A percentile compares a stretch with the other conserved stretches of the same genome.
Evolutionary conservation across 192 early-diverging fungal species (phyloP).

Genomic region (Linnemannia schmuckeri): DNA sequence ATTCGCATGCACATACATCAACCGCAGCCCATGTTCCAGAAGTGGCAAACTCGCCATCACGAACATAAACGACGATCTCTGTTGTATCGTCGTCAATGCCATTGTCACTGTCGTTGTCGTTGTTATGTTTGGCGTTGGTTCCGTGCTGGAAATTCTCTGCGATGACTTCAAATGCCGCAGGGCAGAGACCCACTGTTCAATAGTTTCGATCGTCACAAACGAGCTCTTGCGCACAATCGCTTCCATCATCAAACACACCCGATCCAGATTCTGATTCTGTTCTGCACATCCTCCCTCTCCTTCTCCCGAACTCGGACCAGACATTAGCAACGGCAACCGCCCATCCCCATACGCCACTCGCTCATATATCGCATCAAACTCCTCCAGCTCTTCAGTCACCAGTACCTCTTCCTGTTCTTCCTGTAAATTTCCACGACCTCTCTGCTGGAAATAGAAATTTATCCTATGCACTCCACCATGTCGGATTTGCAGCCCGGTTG

Average conservation of each 20-base stretch:
- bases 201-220: constrained; percentile 33
- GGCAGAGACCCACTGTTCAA: constrained; percentile 17
- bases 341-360: constrained; percentile 1
- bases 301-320: neutral
- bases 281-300: neutral
- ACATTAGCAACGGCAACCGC: neutral
- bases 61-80: constrained; percentile 20
- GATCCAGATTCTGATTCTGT: neutral
- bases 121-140: neutral
- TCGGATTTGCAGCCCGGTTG: neutral
- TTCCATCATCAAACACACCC: neutral
- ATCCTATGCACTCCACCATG: neutral
- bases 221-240: constrained; percentile 4
- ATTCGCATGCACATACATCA: constrained; percentile 30
- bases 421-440: no score
- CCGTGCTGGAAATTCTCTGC: no score
- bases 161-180: neutral
- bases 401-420: neutral
- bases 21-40: constrained; percentile 31
- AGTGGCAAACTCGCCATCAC: constrained; percentile 40
- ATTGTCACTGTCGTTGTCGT: neutral
- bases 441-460: neutral
- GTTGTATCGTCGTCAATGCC: neutral
- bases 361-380: constrained; percentile 27
- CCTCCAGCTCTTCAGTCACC: neutral